phyloP scores from a whole-genome alignment of 768 basidiomycete genomes.

The Auricularia sp. region DNA sequence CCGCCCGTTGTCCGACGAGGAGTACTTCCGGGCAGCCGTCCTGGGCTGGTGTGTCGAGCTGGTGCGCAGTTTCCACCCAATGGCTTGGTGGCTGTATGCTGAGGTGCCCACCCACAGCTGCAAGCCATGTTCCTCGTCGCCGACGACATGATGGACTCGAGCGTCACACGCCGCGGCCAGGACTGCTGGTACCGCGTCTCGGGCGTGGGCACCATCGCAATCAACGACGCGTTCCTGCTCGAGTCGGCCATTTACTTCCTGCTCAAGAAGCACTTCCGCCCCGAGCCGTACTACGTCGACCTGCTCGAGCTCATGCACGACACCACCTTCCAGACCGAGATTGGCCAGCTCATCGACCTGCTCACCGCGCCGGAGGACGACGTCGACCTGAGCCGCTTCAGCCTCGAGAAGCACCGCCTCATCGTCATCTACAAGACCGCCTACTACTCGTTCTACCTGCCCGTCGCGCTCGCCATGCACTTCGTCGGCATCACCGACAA shows the following conservation, averaged over 20 bases:
- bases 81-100: not conserved
- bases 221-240: constrained; percentile 96
- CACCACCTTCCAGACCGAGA: constrained; percentile 81
- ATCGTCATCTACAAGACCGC: constrained; percentile 98
- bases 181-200: constrained; percentile 85
- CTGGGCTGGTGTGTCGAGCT: constrained; percentile 95
- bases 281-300: constrained; percentile 75
- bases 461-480: constrained; percentile 89
- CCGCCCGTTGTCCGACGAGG: constrained; percentile 57
- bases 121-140: constrained; percentile 97
- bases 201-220: constrained; percentile 71
- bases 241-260: constrained; percentile 88
- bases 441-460: constrained; percentile 97
- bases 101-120: constrained; percentile 39
- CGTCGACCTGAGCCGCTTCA: constrained; percentile 84
- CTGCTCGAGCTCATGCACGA: constrained; percentile 89
- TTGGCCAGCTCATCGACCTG: constrained; percentile 92
- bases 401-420: constrained; percentile 77
- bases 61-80: constrained; percentile 39
- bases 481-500: constrained; percentile 52
- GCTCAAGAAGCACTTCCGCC: constrained; percentile 77
- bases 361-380: constrained; percentile 89
- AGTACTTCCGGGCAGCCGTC: constrained; percentile 81
- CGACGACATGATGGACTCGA: constrained; percentile 96
- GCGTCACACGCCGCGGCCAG: constrained; percentile 87